A percentile compares a stretch with the other conserved stretches of the same genome.
phyloP scores from a whole-genome alignment of 2,329 filamentous ascomycete genomes.

The Fusarium anthophilum region DNA sequence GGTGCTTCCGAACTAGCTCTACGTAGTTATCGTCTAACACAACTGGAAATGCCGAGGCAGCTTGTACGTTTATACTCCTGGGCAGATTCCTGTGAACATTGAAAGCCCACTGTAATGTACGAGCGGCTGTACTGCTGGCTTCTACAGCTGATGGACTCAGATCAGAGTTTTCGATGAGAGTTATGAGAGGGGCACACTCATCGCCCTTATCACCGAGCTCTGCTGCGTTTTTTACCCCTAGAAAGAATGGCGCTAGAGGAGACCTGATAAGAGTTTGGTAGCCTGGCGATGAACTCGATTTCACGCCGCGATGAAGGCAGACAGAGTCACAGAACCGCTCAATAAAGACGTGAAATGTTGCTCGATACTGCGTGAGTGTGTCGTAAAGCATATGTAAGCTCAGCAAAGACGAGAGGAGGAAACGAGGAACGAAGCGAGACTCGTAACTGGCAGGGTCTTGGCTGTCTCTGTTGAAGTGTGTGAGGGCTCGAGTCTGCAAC shows the following conservation, averaged over 20 bases:
- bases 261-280: constrained; percentile 50
- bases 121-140: constrained; percentile 45
- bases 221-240: constrained; percentile 27
- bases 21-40: constrained; percentile 47
- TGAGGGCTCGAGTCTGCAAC: constrained; percentile 56
- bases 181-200: constrained; percentile 42
- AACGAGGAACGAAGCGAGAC: constrained; percentile 50
- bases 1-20: constrained; percentile 47
- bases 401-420: constrained; percentile 56
- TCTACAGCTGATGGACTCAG: constrained; percentile 41
- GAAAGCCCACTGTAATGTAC: constrained; percentile 48
- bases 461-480: constrained; percentile 48
- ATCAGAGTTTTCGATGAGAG: constrained; percentile 47
- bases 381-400: constrained; percentile 61
- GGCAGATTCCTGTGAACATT: constrained; percentile 44
- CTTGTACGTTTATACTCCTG: constrained; percentile 40
- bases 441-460: constrained; percentile 39
- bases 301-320: constrained; percentile 55
- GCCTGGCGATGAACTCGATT: constrained; percentile 47
- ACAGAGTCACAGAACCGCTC: constrained; percentile 54
- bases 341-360: constrained; percentile 52
- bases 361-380: constrained; percentile 51
- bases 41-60: constrained; percentile 47
- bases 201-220: constrained; percentile 24
- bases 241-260: constrained; percentile 45